Conservation (phyloP, 768 basidiomycete genomes). For the Naganishia kalamii region DNA sequence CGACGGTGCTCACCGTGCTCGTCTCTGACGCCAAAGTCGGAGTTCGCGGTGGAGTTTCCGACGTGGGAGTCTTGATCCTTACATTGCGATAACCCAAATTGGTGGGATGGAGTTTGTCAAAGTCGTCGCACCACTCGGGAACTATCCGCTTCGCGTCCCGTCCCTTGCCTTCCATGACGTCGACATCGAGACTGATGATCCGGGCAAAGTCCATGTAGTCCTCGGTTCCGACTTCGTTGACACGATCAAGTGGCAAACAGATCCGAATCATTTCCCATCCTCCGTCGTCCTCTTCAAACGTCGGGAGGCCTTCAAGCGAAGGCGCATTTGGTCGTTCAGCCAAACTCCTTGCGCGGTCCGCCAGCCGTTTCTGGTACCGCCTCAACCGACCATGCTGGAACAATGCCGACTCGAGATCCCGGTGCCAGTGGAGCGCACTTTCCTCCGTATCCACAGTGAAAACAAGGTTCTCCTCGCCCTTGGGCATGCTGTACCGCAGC, state of each 20-base stretch:
- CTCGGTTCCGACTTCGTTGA: conserved; percentile 30
- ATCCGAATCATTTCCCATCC: conserved; percentile 44
- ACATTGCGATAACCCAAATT: conserved; percentile 8
- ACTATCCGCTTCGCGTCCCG: neutral
- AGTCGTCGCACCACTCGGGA: neutral
- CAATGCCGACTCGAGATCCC: conserved; percentile 36
- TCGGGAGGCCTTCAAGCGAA: conserved; percentile 6
- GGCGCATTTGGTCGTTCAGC: conserved; percentile 17
- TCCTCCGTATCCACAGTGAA: conserved; percentile 58
- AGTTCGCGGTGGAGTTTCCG: neutral
- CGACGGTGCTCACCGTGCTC: neutral
- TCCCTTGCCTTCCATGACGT: conserved; percentile 22
- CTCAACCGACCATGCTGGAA: conserved; percentile 34
- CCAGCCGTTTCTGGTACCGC: conserved; percentile 26
- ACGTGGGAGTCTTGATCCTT: neutral
- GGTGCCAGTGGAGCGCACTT: conserved; percentile 40
- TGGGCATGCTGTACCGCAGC: conserved; percentile 46
- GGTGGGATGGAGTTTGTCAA: conserved; percentile 14
- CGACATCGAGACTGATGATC: conserved; percentile 37
- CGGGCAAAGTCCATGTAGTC: conserved; percentile 44
- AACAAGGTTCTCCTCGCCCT: conserved; percentile 39
- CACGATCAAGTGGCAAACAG: conserved; percentile 42
- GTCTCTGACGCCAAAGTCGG: neutral
- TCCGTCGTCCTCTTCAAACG: conserved; percentile 24
- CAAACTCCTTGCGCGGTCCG: conserved; percentile 10